Conservation (phyloP, 176 grass and related monocot species). For the Bonia amplexicaulis region DNA sequence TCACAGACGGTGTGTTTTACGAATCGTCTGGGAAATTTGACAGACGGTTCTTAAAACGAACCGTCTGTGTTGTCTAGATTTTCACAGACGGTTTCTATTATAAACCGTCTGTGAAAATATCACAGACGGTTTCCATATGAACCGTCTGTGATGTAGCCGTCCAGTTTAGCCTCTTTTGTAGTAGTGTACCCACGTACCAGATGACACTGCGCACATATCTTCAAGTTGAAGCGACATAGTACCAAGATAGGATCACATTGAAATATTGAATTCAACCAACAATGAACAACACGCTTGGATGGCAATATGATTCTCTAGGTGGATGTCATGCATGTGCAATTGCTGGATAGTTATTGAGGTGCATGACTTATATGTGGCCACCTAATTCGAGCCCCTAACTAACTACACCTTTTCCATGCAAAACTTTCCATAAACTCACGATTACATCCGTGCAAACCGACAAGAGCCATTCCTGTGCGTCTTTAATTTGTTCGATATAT, state of each 20-base stretch:
- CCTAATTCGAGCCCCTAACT: neutral
- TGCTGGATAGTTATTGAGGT: neutral
- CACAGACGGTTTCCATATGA: too few relatives aligned
- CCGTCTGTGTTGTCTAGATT: too few relatives aligned
- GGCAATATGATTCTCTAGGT: neutral
- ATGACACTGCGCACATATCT: neutral
- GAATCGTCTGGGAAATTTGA: too few relatives aligned
- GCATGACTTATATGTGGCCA: neutral
- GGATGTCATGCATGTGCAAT: neutral
- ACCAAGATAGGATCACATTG: neutral
- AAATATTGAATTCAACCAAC: neutral
- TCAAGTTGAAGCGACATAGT: neutral
- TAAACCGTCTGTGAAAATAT: too few relatives aligned
- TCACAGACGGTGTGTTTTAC: too few relatives aligned
- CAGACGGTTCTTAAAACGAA: too few relatives aligned
- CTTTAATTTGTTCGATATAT: neutral
- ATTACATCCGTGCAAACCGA: neutral
- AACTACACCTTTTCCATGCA: neutral
- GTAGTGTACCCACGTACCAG: neutral
- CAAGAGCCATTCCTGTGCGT: neutral
- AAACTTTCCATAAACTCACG: neutral
- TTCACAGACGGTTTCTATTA: too few relatives aligned
- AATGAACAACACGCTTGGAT: neutral
- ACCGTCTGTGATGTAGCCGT: too few relatives aligned
- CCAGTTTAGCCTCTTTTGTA: too few relatives aligned